Evolutionary conservation across 352 stramenopile species (phyloP), one percentile per base, ranked within the genome.

Genomic region (Pythium apleroticum): DNA sequence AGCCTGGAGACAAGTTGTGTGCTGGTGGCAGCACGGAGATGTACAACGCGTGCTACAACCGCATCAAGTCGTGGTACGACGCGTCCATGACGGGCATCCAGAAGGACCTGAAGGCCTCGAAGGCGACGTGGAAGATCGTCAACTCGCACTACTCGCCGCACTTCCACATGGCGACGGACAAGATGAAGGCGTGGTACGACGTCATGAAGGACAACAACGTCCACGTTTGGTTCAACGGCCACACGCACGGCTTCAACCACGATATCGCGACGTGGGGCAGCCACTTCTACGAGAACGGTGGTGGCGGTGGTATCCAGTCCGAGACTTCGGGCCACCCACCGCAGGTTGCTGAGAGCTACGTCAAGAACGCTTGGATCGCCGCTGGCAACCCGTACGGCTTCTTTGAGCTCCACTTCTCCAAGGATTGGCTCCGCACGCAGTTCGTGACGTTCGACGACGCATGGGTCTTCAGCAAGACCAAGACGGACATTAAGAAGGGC

Each of bases 61-160:
- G 71, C 4, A 88, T 96, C 65, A 84, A 91, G 63, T 69, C 73
- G 53, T 96, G 88, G 88, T 91, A 83, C 73, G 80, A 91, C 53
- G 74, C 83, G 28, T 96, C 86, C 41, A 65, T 95, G 1, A 68
- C 62, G 17, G 78, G 91, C 39, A 72, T 93, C 10, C 66, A 91
- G 66, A 81, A 81, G 63, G 88, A 96, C 53, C 60, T 96, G 6
- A 72, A 73, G 59, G 67, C 68, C 3, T 96, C 88, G 0, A 95
- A 54, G 43, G 86, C 88, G 17, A 92, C 83, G 11, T 96, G 84
- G 80, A 96, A 95, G 78, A 73, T 95, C 53, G 79, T 96, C 52
- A 96, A 95, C 75, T 93, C 88, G 70, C 88, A 96, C 75, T 96
- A 96, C 77, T 96, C 86, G 55, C 86, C 88, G 24, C 85, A 94